Percentiles rank a stretch among this genome's conserved stretches.
These are phyloP conservation scores for Effrenium voratum DNA, from an alignment of 73 alveolate genomes.

Conservation along the genomic window DNA sequence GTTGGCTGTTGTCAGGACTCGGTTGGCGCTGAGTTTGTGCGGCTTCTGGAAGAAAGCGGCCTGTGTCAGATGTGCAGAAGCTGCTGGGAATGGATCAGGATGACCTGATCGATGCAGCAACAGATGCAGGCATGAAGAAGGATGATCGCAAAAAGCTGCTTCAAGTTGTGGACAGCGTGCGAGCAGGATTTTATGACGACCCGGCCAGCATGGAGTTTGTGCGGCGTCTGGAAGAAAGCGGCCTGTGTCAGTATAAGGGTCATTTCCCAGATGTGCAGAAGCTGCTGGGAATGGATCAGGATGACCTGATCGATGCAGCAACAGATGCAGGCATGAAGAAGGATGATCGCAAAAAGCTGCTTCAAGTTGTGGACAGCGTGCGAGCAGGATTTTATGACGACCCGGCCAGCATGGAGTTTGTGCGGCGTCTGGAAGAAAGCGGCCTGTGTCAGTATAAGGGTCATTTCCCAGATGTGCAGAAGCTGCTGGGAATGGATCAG, in stretches of 20 bases:
- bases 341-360: not conserved
- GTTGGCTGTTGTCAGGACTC: too few relatives aligned
- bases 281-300: slow-evolving; percentile 37
- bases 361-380: not conserved
- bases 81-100: slow-evolving; percentile 45
- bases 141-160: not conserved
- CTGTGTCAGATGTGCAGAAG: not conserved
- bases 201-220: not conserved
- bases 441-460: not conserved
- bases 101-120: not conserved
- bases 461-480: not conserved
- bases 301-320: slow-evolving; percentile 11
- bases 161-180: not conserved
- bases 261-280: not conserved
- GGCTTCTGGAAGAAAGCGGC: not conserved
- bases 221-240: not conserved
- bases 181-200: too few relatives aligned
- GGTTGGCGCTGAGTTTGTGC: too few relatives aligned
- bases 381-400: too few relatives aligned
- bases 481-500: not conserved
- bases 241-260: not conserved
- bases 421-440: not conserved
- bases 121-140: slow-evolving; percentile 20
- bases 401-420: not conserved
- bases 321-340: slow-evolving; percentile 18